Evolutionary conservation across 2,329 filamentous ascomycete genomes (phyloP), one percentile per base, ranked within the genome.

Genomic region (Ascochyta lentis): DNA sequence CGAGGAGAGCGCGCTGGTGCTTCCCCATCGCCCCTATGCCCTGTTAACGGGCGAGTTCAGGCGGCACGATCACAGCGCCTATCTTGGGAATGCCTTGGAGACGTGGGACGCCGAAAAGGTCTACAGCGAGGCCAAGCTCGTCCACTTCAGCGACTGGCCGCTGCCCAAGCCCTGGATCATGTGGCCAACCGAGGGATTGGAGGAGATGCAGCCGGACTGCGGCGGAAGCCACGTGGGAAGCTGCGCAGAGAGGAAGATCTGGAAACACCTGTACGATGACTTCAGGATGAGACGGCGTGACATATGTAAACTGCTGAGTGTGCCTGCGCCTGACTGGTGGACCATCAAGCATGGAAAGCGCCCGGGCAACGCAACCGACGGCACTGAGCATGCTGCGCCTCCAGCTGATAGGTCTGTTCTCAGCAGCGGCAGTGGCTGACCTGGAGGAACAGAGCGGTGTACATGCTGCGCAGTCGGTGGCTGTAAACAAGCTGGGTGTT

Each of bases 141-240:
- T 91, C 2, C 88, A 91, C 70, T 91, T 90, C 69, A 88, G 84
- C 12, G 89, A 91, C 66, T 89, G 85, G 85, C 89, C 88, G 1
- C 64, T 89, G 6, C 86, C 87, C 0, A 91, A 91, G 61, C 85
- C 85, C 2, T 86, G 84, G 84, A 72, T 84, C 45, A 76, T 80
- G 76, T 79, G 76, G 76, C 73, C 77, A 12, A 48, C 67, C 13
- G 71, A 77, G 26, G 72, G 75, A 16, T 59, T 79, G 2, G 67
- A 69, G 43, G 76, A 80, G 53, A 74, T 80, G 60, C 77, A 80
- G 69, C 80, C 80, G 1, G 74, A 78, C 53, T 82, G 80, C 50
- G 73, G 67, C 3, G 72, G 71, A 7, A 54, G 52, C 13, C 59
- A 62, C 9, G 62, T 72, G 38, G 68, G 64, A 12, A 69, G 54